These are phyloP conservation scores for Solanum boliviense DNA, from an alignment of 257 asterid species.

Conservation along the genomic window DNA sequence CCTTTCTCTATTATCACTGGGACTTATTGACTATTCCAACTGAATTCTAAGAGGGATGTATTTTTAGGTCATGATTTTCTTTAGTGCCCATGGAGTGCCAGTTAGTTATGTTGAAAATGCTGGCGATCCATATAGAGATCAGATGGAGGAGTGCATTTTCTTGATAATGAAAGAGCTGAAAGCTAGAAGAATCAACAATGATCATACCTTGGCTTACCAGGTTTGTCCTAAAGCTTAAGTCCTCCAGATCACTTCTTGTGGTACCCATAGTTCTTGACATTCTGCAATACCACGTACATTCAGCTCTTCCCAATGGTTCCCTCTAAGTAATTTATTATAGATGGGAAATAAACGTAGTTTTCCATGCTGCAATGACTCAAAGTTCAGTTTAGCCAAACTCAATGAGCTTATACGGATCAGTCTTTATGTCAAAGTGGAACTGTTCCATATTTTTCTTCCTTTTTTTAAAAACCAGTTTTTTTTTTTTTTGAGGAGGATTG, in stretches of 20 bases:
- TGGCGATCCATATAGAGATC: conserved; percentile 87
- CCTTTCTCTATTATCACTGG: not conserved
- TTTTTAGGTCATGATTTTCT: conserved; percentile 70
- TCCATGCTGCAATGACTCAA: not conserved
- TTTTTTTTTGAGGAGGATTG: not conserved
- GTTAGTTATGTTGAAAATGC: conserved; percentile 87
- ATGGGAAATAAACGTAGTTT: not conserved
- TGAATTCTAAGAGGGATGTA: not conserved
- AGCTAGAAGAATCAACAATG: conserved; percentile 55
- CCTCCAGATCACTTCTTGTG: not conserved
- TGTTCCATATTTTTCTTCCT: not conserved
- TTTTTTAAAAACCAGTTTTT: too few relatives aligned
- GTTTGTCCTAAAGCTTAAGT: conserved; percentile 17
- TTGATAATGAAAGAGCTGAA: conserved; percentile 88
- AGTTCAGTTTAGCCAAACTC: not conserved
- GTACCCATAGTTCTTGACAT: not conserved
- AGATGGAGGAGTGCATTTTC: conserved; percentile 90
- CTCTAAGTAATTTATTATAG: not conserved
- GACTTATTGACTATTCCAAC: not conserved
- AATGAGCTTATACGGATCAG: not conserved
- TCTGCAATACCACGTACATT: not conserved
- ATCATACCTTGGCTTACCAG: conserved; percentile 90
- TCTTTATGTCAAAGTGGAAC: not conserved
- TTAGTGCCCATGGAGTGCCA: conserved; percentile 97
- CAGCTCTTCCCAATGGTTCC: not conserved